Conservation (phyloP, 345 rosid genomes). For the Boechera stricta region DNA sequence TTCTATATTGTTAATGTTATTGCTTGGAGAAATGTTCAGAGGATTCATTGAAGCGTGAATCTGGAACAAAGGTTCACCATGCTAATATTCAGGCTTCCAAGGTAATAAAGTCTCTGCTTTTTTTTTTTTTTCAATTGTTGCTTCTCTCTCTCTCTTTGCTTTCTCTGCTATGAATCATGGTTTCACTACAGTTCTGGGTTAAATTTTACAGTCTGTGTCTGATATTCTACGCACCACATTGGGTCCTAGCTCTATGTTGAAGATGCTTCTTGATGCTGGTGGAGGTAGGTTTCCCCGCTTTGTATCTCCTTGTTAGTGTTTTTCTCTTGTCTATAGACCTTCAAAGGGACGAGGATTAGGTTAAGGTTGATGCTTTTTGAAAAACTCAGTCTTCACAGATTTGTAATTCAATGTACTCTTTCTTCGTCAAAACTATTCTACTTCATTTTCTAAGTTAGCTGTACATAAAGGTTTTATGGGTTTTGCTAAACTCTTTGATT, state of each 20-base stretch:
- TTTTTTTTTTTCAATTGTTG: not conserved
- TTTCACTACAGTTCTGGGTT: constrained; percentile 13
- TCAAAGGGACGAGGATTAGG: not conserved
- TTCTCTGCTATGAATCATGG: constrained; percentile 29
- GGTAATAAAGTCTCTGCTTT: constrained; percentile 43
- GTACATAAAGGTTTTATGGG: not conserved
- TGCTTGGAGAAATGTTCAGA: constrained; percentile 53
- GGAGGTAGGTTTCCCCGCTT: constrained; percentile 62
- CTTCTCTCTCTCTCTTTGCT: not conserved
- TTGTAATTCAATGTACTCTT: not conserved
- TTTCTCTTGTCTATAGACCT: constrained; percentile 27
- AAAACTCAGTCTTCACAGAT: not conserved
- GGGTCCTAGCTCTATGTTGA: constrained; percentile 96
- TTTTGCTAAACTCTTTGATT: constrained; percentile 6
- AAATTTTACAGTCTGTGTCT: constrained; percentile 72
- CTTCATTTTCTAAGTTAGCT: constrained; percentile 15
- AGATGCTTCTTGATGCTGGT: constrained; percentile 90
- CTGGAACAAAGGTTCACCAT: constrained; percentile 92
- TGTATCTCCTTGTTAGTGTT: constrained; percentile 1
- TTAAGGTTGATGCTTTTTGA: constrained; percentile 23
- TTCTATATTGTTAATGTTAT: constrained; percentile 9
- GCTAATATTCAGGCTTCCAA: constrained; percentile 90
- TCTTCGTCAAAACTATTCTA: not conserved
- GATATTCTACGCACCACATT: constrained; percentile 92
- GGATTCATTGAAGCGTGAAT: constrained; percentile 94